Evolutionary conservation across 176 grass and related monocot genomes (phyloP).

Genomic region (Oryza meyeriana): DNA sequence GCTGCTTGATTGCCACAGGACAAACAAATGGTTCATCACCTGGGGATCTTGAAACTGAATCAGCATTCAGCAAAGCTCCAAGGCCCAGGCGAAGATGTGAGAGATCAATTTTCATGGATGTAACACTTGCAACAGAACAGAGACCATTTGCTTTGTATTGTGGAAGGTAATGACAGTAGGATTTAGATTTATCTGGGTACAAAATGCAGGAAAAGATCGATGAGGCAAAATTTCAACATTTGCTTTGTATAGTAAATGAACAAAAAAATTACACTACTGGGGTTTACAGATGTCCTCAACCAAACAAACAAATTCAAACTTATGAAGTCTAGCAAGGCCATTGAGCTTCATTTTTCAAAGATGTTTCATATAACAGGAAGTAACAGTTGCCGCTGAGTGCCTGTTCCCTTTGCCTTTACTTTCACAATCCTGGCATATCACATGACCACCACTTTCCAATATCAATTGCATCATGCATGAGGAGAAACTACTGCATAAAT

Average conservation of each 20-base stretch:
- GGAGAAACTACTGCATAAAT: conserved; percentile 29
- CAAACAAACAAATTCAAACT: conserved; percentile 49
- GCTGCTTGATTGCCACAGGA: conserved; percentile 11
- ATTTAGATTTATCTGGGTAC: conserved; percentile 7
- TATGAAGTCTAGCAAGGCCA: conserved; percentile 31
- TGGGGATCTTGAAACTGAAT: conserved; percentile 5
- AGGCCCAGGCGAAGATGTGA: background rate
- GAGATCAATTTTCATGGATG: background rate
- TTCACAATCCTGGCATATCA: conserved; percentile 7
- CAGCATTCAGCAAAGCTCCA: background rate
- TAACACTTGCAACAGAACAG: background rate
- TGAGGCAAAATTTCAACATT: conserved; percentile 20
- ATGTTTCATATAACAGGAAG: conserved; percentile 27
- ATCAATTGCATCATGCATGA: conserved; percentile 2
- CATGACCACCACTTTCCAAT: conserved; percentile 21
- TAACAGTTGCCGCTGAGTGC: conserved; percentile 16
- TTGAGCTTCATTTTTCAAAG: conserved; percentile 35
- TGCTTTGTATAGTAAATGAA: conserved; percentile 50
- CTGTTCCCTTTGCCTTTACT: conserved; percentile 13
- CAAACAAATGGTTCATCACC: background rate
- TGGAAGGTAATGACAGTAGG: background rate
- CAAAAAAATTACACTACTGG: conserved; percentile 43
- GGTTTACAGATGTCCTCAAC: conserved; percentile 43
- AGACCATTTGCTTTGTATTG: background rate
- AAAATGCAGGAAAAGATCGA: background rate